phyloP scores from a whole-genome alignment of 768 basidiomycete species.

The Agaricus sinodeliciosus region DNA sequence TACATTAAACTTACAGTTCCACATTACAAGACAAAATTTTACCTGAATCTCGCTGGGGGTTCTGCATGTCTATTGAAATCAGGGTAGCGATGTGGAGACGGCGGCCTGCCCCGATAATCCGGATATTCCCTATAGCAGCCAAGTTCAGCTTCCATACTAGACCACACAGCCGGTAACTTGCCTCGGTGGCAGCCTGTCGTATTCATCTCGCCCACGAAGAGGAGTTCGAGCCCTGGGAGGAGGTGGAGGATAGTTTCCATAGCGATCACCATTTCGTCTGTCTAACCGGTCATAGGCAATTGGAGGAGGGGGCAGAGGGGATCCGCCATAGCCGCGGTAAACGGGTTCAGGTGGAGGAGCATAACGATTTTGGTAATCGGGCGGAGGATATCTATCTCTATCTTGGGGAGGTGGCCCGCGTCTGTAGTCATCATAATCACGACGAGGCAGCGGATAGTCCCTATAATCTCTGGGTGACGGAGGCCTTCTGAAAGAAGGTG shows the following conservation, averaged over 20 bases:
- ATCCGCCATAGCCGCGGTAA: slow-evolving; percentile 41
- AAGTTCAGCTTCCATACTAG: slow-evolving; percentile 5
- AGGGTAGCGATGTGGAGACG: slow-evolving; percentile 39
- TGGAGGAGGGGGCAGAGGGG: slow-evolving; percentile 39
- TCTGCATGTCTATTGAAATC: slow-evolving; percentile 48
- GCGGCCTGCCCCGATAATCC: slow-evolving; percentile 49
- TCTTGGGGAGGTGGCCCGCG: slow-evolving; percentile 37
- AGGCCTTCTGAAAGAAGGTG: slow-evolving; percentile 48
- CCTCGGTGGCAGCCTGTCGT: slow-evolving; percentile 53
- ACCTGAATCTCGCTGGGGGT: slow-evolving; percentile 43
- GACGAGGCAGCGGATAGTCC: slow-evolving; percentile 50
- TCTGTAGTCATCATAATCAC: slow-evolving; percentile 70
- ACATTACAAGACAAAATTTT: not conserved
- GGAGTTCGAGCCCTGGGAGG: slow-evolving; percentile 51
- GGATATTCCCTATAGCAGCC: slow-evolving; percentile 44
- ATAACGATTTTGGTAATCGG: slow-evolving; percentile 54
- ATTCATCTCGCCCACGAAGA: slow-evolving; percentile 52
- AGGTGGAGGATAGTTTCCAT: slow-evolving; percentile 34
- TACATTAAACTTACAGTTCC: not conserved
- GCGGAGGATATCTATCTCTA: slow-evolving; percentile 46
- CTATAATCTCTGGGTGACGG: slow-evolving; percentile 61
- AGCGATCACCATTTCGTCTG: slow-evolving; percentile 43
- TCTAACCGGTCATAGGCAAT: slow-evolving; percentile 60
- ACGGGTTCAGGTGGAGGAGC: slow-evolving; percentile 46
- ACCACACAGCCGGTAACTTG: slow-evolving; percentile 23